Evolutionary conservation across 2,329 filamentous ascomycete genomes (phyloP), one percentile per base, ranked within the genome.

Genomic region (Lachnellula occidentalis): DNA sequence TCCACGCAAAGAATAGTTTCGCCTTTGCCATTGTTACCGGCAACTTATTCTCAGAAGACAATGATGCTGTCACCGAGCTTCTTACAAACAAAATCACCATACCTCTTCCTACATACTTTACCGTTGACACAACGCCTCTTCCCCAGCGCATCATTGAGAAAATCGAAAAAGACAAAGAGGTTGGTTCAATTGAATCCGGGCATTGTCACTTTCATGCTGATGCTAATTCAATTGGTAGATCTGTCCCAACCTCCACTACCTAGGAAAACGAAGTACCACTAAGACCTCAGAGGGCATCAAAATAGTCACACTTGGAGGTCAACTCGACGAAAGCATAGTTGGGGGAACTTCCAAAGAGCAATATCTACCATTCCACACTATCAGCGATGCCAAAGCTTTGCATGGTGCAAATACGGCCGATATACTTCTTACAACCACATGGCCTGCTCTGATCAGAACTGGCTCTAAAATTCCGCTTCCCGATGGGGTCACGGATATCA

Each of bases 241-340:
- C 17, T 96, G 91, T 69, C 80, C 86, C n/a, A 97, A 99, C 68
- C 80, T 99, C 11, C 89, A 90, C 71, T 95, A 87, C 66, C 81
- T 99, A 1, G 92, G 89, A 54, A 95, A 94, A 71, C 86, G 90
- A 65, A 90, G 88, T 58, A 85, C 87, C 14, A 87, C 90, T 50
- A 97, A 94, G 70, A 97, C 92, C 0, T 87, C 88, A 0, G 92
- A 96, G 61, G 92, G 92, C 1, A 77, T 97, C 45, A 85, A 87
- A 49, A 91, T 99, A 58, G 89, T 92, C n/a, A 78, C 88, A 0
- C 77, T 99, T 0, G 92, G 92, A 24, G 94, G 94, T 0, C 75
- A 78, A 34, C 73, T 90, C 1, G 83, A 89, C 63, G 67, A 80
- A 12, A 78, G 79, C 48, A 76, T 85, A 14, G 74, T 82, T 34